Evolutionary conservation across 208 protist species (phyloP).

Genomic region (Wallacemonas collosoma): DNA sequence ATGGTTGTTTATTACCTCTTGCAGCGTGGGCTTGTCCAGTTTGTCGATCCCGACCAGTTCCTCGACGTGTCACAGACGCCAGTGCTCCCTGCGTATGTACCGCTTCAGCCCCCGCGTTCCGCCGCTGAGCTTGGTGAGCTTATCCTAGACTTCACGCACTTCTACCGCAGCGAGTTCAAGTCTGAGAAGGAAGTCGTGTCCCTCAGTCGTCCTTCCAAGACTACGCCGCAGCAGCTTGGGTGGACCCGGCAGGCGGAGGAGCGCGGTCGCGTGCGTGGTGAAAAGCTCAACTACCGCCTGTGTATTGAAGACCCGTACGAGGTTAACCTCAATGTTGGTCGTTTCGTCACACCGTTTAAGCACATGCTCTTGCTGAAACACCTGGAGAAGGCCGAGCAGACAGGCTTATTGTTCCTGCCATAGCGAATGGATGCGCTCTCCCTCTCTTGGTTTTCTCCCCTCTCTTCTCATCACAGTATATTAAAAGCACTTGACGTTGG

Average conservation of each 20-base stretch:
- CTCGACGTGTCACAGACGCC: slow-evolving; percentile 54
- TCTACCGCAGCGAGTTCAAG: slow-evolving; percentile 81
- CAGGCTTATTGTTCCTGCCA: slow-evolving; percentile 46
- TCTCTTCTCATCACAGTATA: background rate
- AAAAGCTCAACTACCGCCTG: slow-evolving; percentile 83
- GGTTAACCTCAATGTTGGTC: slow-evolving; percentile 86
- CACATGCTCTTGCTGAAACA: slow-evolving; percentile 73
- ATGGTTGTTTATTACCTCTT: slow-evolving; percentile 88
- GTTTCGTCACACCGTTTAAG: slow-evolving; percentile 88
- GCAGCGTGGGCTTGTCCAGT: slow-evolving; percentile 46
- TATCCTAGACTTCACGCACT: slow-evolving; percentile 75
- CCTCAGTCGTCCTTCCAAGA: slow-evolving; percentile 51
- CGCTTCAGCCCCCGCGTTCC: slow-evolving; percentile 28
- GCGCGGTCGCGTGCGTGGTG: slow-evolving; percentile 64
- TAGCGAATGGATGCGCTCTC: background rate
- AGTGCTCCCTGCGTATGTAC: slow-evolving; percentile 38
- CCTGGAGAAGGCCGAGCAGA: slow-evolving; percentile 63
- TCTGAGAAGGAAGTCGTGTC: slow-evolving; percentile 64
- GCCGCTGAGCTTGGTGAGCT: slow-evolving; percentile 55
- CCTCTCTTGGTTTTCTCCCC: slow-evolving; percentile 12
- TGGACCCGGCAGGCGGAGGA: slow-evolving; percentile 87
- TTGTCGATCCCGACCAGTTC: slow-evolving; percentile 45
- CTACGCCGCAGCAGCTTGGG: slow-evolving; percentile 60
- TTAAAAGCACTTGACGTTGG: no score
- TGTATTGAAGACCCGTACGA: slow-evolving; percentile 94